These are phyloP conservation scores for Chlorella vulgaris DNA, from an alignment of 139 green algal species.

Conservation along the genomic window DNA sequence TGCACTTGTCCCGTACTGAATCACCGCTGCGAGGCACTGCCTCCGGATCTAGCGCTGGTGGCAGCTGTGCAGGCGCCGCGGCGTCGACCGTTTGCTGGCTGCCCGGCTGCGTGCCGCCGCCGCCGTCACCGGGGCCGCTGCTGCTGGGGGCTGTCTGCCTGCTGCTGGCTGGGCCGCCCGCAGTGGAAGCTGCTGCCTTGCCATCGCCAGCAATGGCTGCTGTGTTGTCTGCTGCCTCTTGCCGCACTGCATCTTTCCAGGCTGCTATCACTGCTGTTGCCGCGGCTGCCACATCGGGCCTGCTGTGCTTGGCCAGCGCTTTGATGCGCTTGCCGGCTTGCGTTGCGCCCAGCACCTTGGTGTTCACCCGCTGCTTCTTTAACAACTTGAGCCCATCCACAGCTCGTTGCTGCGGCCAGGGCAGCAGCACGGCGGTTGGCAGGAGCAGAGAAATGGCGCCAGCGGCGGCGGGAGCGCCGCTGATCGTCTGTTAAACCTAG, in stretches of 20 bases:
- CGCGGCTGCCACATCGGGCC: slow-evolving; percentile 49
- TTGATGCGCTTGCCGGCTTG: slow-evolving; percentile 81
- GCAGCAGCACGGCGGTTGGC: neutral
- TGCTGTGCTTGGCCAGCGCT: slow-evolving; percentile 73
- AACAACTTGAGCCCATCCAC: slow-evolving; percentile 74
- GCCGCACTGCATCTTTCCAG: slow-evolving; percentile 72
- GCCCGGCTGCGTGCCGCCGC: neutral
- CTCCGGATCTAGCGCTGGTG: neutral
- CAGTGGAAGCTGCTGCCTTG: no score
- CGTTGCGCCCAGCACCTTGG: slow-evolving; percentile 69
- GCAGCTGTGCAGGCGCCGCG: neutral
- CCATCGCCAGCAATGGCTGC: neutral
- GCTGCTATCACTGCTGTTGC: slow-evolving; percentile 62
- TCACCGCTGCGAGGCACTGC: slow-evolving; percentile 50
- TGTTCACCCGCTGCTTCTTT: slow-evolving; percentile 58
- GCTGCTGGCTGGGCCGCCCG: neutral
- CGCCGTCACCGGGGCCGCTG: no score
- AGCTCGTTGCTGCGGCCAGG: slow-evolving; percentile 36
- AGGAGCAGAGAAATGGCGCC: neutral
- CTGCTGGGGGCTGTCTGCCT: neutral
- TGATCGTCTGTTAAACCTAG: neutral
- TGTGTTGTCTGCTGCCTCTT: neutral
- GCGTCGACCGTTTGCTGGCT: slow-evolving; percentile 9
- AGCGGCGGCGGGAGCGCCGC: neutral
- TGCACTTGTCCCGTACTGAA: slow-evolving; percentile 61